These are phyloP conservation scores for Lactifluus subvellereus DNA, from an alignment of 768 basidiomycete genomes.

Conservation along the genomic window DNA sequence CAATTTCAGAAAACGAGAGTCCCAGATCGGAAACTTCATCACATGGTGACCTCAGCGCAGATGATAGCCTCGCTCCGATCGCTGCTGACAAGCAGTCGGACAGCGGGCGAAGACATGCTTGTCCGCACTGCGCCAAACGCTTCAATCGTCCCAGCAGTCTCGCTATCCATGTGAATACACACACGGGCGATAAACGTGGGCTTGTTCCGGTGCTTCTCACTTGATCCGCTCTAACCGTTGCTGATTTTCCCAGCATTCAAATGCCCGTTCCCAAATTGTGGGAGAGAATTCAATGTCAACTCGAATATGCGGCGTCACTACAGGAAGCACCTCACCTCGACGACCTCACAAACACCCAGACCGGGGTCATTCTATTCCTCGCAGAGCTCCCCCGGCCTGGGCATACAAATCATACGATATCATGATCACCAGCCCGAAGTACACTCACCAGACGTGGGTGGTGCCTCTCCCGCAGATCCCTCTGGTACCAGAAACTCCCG, in stretches of 20 bases:
- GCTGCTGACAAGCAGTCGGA: slow-evolving; percentile 19
- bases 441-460: neutral
- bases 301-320: slow-evolving; percentile 82
- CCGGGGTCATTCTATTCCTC: slow-evolving; percentile 16
- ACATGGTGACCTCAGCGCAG: slow-evolving; percentile 17
- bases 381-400: slow-evolving; percentile 10
- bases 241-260: slow-evolving; percentile 49
- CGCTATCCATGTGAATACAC: slow-evolving; percentile 59
- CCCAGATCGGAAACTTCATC: slow-evolving; percentile 14
- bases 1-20: slow-evolving; percentile 21
- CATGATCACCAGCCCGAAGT: slow-evolving; percentile 16
- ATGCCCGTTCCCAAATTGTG: slow-evolving; percentile 70
- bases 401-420: slow-evolving; percentile 24
- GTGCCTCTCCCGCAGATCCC: slow-evolving; percentile 1
- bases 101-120: slow-evolving; percentile 31
- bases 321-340: slow-evolving; percentile 47
- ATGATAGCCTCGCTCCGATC: slow-evolving; percentile 1
- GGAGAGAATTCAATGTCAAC: slow-evolving; percentile 75
- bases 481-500: slow-evolving; percentile 10
- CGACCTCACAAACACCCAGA: slow-evolving; percentile 13
- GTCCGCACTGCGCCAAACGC: slow-evolving; percentile 50
- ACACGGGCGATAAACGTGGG: slow-evolving; percentile 65
- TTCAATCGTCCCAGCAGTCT: slow-evolving; percentile 68
- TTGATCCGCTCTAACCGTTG: slow-evolving; percentile 4
- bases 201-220: neutral